Evolutionary conservation across 257 asterid species (phyloP), one percentile per base, ranked within the genome.

Genomic region (Capsicum chinense): DNA sequence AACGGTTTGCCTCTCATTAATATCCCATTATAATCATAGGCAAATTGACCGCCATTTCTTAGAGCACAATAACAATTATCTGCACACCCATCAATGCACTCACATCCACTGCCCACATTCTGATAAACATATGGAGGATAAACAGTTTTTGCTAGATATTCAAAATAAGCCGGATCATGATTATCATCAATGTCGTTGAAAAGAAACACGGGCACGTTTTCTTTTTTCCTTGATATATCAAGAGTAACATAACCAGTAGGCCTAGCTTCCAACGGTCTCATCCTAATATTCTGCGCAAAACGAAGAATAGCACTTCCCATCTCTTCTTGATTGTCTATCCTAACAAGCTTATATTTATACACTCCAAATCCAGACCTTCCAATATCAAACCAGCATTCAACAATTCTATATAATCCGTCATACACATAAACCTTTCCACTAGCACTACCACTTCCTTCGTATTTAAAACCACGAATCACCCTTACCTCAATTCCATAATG

Each of bases 361-460:
- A 95, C 97, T 39, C 94, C 97, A 70, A 90, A 95, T 7, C 98
- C 98, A 2, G 99, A 93, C 60, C 87, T 94, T 15, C 99, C 99
- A 33, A 86, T 88, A 83, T 94, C 98, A 76, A 92, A 92, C 98
- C 98, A 94, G 70, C 92, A 89, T 42, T 92, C 93, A 2, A 87
- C 83, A 79, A 95, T 89, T 79, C 84, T 89, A 70, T 94, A 94
- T 64, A 95, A 84, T 0, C 98, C 99, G 90, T 95, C 98, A 79
- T 94, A 95, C 16, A 94, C 98, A 84, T 93, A 96, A 6, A 94
- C 94, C 81, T 93, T 93, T 50, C 93, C 94, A 82, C 92, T 91
- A 58, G 88, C 89, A 88, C 95, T 88, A 6, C 95, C 97, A 87
- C 95, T 88, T 6, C 95, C 97, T 79, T 94, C 94, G 14, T 93